Base-by-base conservation (phyloP, 768 basidiomycete species). In the Pleurotus salmoneostramineus region DNA sequence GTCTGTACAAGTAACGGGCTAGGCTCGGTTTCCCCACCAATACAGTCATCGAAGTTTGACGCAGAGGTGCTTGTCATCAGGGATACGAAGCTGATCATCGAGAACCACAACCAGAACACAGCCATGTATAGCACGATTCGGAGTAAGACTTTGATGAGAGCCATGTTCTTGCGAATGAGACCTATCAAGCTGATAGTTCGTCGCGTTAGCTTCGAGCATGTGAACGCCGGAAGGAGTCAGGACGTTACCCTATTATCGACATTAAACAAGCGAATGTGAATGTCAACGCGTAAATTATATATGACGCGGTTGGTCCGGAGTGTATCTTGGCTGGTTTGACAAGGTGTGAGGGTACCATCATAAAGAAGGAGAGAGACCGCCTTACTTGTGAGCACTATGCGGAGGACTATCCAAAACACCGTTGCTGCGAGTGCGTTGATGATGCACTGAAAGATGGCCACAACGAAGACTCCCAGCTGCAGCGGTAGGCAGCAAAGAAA, bases 401-500 rank as follows among this genome's bases (percentile, higher is more conserved):
- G 69, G 15, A 69, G 60, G 15, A 70, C 34, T 3, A 62, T 74
- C 5, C 73, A 71, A 14, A 68, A 62, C 1, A 60, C 63, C 2
- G 68, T 72, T 43, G 65, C 69, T 7, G 73, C 51, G 37, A 74
- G n/a, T 0, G 27, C 52, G 40, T 55, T 55, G 61, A 77, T 74
- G 34, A 76, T 72, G 48, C 75, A 48, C 57, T 76, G 66, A 1
- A 76, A 73, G 45, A 79, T 76, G 27, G 76, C 57, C 15, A 75
- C 51, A 11, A 74, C 73, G 32, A 17, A 55, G 10, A 55, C 52
- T 35, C 76, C 76, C 36, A 77, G 62, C 15, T 75, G 71, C 34
- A 76, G 69, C n/a, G 77, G 75, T 12, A 79, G 62, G 58, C 77
- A 79, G 56, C 71, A 75, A 5, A 75, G 68, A 58, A 75, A 74